Evolutionary conservation across 2,329 filamentous ascomycete genomes (phyloP).

Genomic region (Metarhizium album): DNA sequence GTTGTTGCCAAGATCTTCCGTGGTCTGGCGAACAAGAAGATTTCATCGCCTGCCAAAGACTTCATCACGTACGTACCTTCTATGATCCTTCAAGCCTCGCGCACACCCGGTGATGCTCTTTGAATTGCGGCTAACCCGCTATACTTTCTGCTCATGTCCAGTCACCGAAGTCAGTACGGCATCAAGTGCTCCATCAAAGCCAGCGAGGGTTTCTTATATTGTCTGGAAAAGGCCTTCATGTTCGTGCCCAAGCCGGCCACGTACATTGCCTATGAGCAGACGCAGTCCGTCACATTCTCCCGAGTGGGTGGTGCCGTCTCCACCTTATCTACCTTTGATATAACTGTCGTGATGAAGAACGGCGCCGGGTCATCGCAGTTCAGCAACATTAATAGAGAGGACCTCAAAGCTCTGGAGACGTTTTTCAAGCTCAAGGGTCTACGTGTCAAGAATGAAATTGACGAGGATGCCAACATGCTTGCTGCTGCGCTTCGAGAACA

Average conservation of each 20-base stretch:
- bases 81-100: neutral
- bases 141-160: conserved; percentile 13
- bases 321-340: conserved; percentile 91
- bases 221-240: conserved; percentile 95
- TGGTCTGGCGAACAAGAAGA: conserved; percentile 87
- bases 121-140: neutral
- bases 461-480: conserved; percentile 75
- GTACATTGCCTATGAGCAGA: conserved; percentile 92
- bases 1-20: conserved; percentile 95
- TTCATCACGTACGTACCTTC: conserved; percentile 57
- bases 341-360: conserved; percentile 82
- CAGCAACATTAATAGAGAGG: conserved; percentile 98
- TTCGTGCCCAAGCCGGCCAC: conserved; percentile 98
- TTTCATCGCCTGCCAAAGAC: conserved; percentile 86
- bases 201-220: conserved; percentile 94
- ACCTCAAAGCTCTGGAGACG: conserved; percentile 88
- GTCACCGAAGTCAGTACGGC: conserved; percentile 84
- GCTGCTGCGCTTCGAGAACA: conserved; percentile 76
- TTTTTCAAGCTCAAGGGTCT: conserved; percentile 96
- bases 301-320: conserved; percentile 90
- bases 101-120: neutral
- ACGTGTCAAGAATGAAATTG: conserved; percentile 97
- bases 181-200: conserved; percentile 99
- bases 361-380: conserved; percentile 88
- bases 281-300: conserved; percentile 85